These are phyloP conservation scores for Ogataea pilisensis DNA, from an alignment of 805 yeast species.

Conservation along the genomic window DNA sequence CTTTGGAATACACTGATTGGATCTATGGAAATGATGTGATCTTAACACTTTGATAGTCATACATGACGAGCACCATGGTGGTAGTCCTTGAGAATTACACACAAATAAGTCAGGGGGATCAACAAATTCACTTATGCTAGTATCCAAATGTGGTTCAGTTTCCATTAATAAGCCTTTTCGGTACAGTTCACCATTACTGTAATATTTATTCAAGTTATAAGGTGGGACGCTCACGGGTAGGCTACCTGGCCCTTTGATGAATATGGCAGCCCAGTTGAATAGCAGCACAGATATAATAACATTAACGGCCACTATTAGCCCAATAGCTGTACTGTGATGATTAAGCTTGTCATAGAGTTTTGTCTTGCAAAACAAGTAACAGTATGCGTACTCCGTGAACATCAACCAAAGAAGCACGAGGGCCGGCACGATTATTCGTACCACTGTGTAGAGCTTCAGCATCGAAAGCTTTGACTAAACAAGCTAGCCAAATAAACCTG, in stretches of 20 bases:
- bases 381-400: constrained; percentile 26
- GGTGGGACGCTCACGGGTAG: constrained; percentile 36
- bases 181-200: constrained; percentile 15
- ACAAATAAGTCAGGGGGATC: constrained; percentile 55
- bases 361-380: constrained; percentile 25
- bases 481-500: not conserved
- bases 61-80: constrained; percentile 71
- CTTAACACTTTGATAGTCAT: constrained; percentile 61
- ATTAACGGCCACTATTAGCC: constrained; percentile 29
- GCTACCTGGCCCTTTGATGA: constrained; percentile 56
- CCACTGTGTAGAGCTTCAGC: not conserved
- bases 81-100: constrained; percentile 72
- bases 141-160: constrained; percentile 5
- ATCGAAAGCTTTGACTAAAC: not conserved
- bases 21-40: constrained; percentile 61
- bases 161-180: constrained; percentile 2
- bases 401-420: constrained; percentile 19
- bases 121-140: constrained; percentile 17
- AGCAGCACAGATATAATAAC: constrained; percentile 25
- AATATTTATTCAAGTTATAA: constrained; percentile 26
- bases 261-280: constrained; percentile 42
- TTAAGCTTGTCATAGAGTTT: constrained; percentile 42
- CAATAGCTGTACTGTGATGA: constrained; percentile 27
- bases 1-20: constrained; percentile 56
- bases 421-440: constrained; percentile 11